Evolutionary conservation across 495 filamentous ascomycete genomes (phyloP).

Genomic region (Staphylotrichum longicolle): DNA sequence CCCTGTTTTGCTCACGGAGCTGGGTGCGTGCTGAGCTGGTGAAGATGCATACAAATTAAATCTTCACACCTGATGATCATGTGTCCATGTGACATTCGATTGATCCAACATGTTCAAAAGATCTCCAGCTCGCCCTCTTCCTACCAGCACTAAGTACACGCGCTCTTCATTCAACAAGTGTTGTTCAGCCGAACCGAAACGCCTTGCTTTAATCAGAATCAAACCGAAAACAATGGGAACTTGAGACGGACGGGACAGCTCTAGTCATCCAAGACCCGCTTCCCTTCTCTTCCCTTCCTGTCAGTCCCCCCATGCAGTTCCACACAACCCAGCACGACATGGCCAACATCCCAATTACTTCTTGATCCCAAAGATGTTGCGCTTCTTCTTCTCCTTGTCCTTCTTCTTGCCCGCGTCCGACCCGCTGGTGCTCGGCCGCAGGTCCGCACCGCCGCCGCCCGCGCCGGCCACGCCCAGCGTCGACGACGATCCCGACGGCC

Average conservation of each 20-base stretch:
- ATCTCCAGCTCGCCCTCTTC: too few relatives aligned
- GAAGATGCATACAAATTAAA: too few relatives aligned
- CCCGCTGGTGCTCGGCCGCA: conserved; percentile 30
- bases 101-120: neutral
- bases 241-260: too few relatives aligned
- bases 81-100: neutral
- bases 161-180: neutral
- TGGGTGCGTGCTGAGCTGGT: too few relatives aligned
- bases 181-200: conserved; percentile 12
- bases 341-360: conserved; percentile 31
- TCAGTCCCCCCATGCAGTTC: too few relatives aligned
- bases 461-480: conserved; percentile 22
- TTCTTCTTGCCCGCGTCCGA: conserved; percentile 47
- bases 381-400: conserved; percentile 67
- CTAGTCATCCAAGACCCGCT: too few relatives aligned
- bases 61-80: too few relatives aligned
- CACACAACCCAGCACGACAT: neutral
- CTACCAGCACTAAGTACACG: too few relatives aligned
- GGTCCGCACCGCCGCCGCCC: conserved; percentile 21
- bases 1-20: too few relatives aligned
- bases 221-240: neutral
- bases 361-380: conserved; percentile 73
- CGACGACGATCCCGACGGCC: neutral
- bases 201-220: conserved; percentile 12
- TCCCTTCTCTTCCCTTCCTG: too few relatives aligned